Evolutionary conservation across 139 green algal genomes (phyloP).

Genomic region (Coelastrella sp.): DNA sequence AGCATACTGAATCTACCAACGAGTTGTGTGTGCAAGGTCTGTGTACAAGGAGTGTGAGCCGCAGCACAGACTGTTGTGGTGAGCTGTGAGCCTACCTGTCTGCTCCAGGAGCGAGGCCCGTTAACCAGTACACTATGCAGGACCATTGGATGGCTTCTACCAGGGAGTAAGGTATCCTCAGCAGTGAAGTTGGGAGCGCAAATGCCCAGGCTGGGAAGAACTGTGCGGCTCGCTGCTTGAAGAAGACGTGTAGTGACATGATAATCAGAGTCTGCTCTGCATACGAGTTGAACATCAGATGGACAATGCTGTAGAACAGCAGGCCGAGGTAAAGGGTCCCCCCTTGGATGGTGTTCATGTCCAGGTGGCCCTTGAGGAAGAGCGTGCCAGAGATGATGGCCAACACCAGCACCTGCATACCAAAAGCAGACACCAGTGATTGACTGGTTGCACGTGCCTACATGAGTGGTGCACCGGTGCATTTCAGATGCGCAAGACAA

Average conservation of each 20-base stretch:
- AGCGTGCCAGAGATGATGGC: slow-evolving; percentile 22
- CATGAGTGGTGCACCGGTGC: too few relatives aligned
- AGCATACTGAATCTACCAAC: too few relatives aligned
- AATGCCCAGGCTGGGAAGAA: slow-evolving; percentile 79
- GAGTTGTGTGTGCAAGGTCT: too few relatives aligned
- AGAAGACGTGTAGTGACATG: slow-evolving; percentile 73
- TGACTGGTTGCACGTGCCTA: too few relatives aligned
- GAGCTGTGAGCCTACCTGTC: too few relatives aligned
- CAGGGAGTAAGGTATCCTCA: slow-evolving; percentile 69
- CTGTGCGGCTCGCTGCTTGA: slow-evolving; percentile 82
- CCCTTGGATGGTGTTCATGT: slow-evolving; percentile 28
- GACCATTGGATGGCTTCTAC: slow-evolving; percentile 68
- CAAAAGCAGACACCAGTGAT: neutral
- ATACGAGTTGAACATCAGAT: slow-evolving; percentile 28
- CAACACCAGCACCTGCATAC: slow-evolving; percentile 35
- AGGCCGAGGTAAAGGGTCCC: slow-evolving; percentile 55
- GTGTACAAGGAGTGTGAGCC: too few relatives aligned
- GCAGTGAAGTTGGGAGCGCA: slow-evolving; percentile 46
- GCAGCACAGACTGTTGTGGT: too few relatives aligned
- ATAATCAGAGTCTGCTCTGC: slow-evolving; percentile 23
- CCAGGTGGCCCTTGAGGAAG: slow-evolving; percentile 2
- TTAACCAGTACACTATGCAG: slow-evolving; percentile 77
- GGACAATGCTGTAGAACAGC: slow-evolving; percentile 59
- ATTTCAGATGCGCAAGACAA: too few relatives aligned
- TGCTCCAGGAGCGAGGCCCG: slow-evolving; percentile 55